Evolutionary conservation across 441 rosid species (phyloP).

Genomic region (Daphne laureola): DNA sequence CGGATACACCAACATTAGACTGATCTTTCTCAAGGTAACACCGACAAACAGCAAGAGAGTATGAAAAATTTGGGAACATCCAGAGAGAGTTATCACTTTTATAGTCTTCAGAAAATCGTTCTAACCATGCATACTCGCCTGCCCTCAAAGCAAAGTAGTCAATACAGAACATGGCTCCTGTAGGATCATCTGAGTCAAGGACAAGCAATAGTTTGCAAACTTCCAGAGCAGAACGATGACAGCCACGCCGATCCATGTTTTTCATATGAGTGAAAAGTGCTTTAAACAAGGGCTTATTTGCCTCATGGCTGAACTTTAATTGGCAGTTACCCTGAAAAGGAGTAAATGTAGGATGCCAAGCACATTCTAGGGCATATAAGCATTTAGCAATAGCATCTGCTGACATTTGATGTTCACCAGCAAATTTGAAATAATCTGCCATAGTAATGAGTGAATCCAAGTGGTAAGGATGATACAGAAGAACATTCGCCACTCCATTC

Average conservation of each 20-base stretch:
- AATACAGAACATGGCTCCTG: slow-evolving; percentile 81
- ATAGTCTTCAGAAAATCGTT: slow-evolving; percentile 65
- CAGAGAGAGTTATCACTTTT: slow-evolving; percentile 67
- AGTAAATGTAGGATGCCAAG: slow-evolving; percentile 82
- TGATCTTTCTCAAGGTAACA: slow-evolving; percentile 58
- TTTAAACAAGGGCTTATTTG: slow-evolving; percentile 69
- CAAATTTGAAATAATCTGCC: slow-evolving; percentile 83
- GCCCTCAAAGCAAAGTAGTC: slow-evolving; percentile 90
- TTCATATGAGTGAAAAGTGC: slow-evolving; percentile 82
- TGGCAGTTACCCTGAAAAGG: slow-evolving; percentile 72
- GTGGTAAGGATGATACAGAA: slow-evolving; percentile 64
- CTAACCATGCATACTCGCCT: slow-evolving; percentile 78
- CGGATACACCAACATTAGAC: slow-evolving; percentile 20
- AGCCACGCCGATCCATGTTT: slow-evolving; percentile 83
- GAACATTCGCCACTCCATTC: slow-evolving; percentile 68
- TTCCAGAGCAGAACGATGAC: slow-evolving; percentile 85
- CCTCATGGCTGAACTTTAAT: slow-evolving; percentile 62
- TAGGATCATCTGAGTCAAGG: slow-evolving; percentile 70
- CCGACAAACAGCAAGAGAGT: slow-evolving; percentile 75
- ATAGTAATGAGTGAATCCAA: slow-evolving; percentile 82
- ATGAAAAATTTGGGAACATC: slow-evolving; percentile 84
- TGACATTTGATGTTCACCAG: slow-evolving; percentile 78
- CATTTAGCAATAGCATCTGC: slow-evolving; percentile 77
- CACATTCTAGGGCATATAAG: slow-evolving; percentile 81
- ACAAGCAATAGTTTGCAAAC: slow-evolving; percentile 83